Evolutionary conservation across 2,329 filamentous ascomycete species (phyloP).

Genomic region (Emmonsiellopsis sp.): DNA sequence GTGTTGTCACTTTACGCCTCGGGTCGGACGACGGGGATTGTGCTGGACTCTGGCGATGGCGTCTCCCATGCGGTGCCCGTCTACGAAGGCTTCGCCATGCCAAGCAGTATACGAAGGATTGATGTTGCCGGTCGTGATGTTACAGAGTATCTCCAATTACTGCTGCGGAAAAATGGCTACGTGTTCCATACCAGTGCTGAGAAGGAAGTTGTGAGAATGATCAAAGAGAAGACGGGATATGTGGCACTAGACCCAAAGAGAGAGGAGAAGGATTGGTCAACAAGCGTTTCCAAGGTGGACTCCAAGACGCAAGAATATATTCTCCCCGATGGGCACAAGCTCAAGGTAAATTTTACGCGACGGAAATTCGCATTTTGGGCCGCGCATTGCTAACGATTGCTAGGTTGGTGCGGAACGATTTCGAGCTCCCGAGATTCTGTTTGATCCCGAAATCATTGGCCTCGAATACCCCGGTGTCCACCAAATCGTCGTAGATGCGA

Average conservation of each 20-base stretch:
- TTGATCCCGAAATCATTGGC: conserved; percentile 93
- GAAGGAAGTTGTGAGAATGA: conserved; percentile 95
- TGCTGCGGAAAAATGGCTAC: conserved; percentile 85
- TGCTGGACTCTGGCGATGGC: conserved; percentile 89
- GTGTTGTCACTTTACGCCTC: conserved; percentile 93
- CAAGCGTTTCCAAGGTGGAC: conserved; percentile 60
- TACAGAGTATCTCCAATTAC: conserved; percentile 84
- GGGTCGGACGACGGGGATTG: conserved; percentile 89
- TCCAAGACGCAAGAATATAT: conserved; percentile 78
- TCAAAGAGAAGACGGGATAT: conserved; percentile 93
- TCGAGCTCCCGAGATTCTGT: conserved; percentile 91
- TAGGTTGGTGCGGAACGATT: conserved; percentile 90
- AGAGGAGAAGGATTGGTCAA: conserved; percentile 93
- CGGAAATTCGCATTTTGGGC: conserved; percentile 3
- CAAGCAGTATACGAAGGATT: conserved; percentile 87
- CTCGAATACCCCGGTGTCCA: conserved; percentile 95
- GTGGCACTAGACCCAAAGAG: conserved; percentile 82
- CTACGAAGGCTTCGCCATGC: conserved; percentile 95
- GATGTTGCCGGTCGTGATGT: conserved; percentile 95
- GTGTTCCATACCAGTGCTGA: conserved; percentile 97
- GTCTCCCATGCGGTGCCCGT: conserved; percentile 96
- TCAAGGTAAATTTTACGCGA: conserved; percentile 54
- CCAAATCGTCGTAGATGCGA: conserved; percentile 94
- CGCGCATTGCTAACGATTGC: background rate
- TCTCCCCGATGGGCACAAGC: conserved; percentile 83